phyloP scores from a whole-genome alignment of 352 stramenopile genomes.

The Pythium vanterpoolii region DNA sequence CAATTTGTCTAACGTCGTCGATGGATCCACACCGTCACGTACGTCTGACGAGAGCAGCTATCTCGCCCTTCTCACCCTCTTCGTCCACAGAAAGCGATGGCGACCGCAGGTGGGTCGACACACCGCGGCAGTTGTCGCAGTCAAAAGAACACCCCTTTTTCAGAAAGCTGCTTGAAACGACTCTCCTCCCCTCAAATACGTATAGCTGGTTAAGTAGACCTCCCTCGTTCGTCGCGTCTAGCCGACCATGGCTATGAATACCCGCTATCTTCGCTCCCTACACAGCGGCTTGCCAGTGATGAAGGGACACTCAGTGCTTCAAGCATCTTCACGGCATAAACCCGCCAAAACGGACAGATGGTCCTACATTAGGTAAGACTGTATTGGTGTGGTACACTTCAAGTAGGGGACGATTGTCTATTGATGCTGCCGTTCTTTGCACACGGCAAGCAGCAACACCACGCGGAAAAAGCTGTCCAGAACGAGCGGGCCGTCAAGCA shows the following conservation, averaged over 20 bases:
- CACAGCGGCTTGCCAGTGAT: too few relatives aligned
- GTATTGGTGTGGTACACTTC: conserved; percentile 1
- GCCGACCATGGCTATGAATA: not conserved
- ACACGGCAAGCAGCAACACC: conserved; percentile 16
- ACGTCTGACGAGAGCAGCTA: not conserved
- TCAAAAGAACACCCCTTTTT: too few relatives aligned
- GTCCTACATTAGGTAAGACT: too few relatives aligned
- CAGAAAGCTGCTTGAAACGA: conserved; percentile 7
- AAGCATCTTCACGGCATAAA: too few relatives aligned
- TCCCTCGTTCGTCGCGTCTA: not conserved
- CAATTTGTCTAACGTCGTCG: not conserved
- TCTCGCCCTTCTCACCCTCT: not conserved
- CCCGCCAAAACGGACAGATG: too few relatives aligned
- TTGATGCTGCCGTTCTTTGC: conserved; percentile 13
- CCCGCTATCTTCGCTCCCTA: too few relatives aligned
- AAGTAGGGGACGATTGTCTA: conserved; percentile 7
- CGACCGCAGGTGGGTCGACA: too few relatives aligned
- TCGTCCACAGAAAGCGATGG: not conserved
- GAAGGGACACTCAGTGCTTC: too few relatives aligned
- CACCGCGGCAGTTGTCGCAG: too few relatives aligned
- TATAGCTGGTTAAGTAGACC: not conserved
- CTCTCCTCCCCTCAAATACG: not conserved
- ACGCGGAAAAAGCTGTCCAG: conserved; percentile 14
- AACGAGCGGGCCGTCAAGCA: conserved; percentile 5
- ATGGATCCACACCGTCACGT: not conserved